Evolutionary conservation across 2,329 filamentous ascomycete species (phyloP), one percentile per base, ranked within the genome.

Genomic region (Emericellopsis atlantica): DNA sequence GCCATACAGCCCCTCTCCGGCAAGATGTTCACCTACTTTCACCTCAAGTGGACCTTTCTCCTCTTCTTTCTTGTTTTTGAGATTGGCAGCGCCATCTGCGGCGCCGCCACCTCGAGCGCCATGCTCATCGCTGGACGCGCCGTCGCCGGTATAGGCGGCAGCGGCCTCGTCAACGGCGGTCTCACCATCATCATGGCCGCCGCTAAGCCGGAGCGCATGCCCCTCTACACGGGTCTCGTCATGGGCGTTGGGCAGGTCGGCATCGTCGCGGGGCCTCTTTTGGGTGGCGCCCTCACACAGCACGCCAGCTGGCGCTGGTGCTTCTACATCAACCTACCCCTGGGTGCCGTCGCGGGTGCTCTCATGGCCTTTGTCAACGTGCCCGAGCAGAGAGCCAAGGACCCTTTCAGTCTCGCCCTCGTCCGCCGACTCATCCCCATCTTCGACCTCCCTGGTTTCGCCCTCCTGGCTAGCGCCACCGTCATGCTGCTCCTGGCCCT

Each of bases 1-100:
- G 60, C 67, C 2, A 47, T 73, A 2, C 67, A 71, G 44, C 69
- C 69, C 2, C 54, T 74, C 5, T 61, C 64, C 0, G 71, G 70
- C 1, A 72, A 66, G 46, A 41, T 74, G 0, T 74, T 69, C 45
- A 61, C 56, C 1, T 53, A 66, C 35, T 67, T 72, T 41, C 58
- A 46, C 18, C 51, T 54, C 8, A 65, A 69, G 49, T 44, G 46
- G 44, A 36, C 39, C 2, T 48, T 43, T 24, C 36, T 50, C 5
- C 8, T 23, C 39, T 49, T 46, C 35, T 45, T 49, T 18, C 14
- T 44, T 31, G 16, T 51, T 16, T 50, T 51, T 32, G 43, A 48
- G 18, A 6, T 50, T 21, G 50, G 50, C 15, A 50, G 46, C 6
- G 40, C 45, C n/a, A 29, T 52, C n/a, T 52, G 50, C 33, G 49